Conservation (phyloP, 257 asterid genomes). For the Nyctanthes arbortristis region DNA sequence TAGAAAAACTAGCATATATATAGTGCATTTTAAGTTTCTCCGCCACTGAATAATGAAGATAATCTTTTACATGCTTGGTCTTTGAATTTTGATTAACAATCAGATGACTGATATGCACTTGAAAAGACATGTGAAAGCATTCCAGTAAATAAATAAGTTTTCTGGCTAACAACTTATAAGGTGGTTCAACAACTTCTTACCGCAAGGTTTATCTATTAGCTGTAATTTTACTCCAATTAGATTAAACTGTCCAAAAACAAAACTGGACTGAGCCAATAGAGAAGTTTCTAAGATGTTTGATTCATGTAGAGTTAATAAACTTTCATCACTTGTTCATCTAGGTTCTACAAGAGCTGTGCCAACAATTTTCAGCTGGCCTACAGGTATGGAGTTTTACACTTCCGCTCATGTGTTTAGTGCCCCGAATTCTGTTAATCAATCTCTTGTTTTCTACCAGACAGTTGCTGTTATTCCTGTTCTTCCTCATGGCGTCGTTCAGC, state of each 20-base stretch:
- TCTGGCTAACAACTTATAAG: background rate
- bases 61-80: background rate
- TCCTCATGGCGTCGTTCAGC: slow-evolving; percentile 10
- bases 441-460: background rate
- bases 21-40: background rate
- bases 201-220: background rate
- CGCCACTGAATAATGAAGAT: background rate
- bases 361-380: slow-evolving; percentile 11
- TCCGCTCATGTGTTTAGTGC: background rate
- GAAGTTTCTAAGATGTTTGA: background rate
- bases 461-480: slow-evolving; percentile 3
- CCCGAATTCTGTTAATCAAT: background rate
- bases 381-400: slow-evolving; percentile 1
- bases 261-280: background rate
- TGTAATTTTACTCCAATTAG: background rate
- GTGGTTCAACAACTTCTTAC: background rate
- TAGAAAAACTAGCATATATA: background rate
- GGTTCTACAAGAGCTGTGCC: slow-evolving; percentile 16
- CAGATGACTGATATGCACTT: background rate
- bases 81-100: background rate
- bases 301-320: background rate
- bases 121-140: background rate
- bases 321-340: background rate
- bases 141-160: background rate
- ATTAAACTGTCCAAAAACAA: slow-evolving; percentile 5